phyloP scores from a whole-genome alignment of 805 yeast genomes.

The Spathaspora hagerdaliae region DNA sequence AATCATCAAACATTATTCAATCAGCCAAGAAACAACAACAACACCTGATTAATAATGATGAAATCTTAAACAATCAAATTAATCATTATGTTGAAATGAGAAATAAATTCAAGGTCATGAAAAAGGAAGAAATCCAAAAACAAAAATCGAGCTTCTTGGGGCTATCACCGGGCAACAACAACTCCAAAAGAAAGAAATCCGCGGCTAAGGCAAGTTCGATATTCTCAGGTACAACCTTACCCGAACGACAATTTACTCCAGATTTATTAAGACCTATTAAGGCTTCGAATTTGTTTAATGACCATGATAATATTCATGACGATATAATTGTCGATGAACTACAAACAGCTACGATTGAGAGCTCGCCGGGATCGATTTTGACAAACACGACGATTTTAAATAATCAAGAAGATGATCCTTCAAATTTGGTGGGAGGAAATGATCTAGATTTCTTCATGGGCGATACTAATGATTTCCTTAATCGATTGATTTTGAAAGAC shows the following conservation, averaged over 20 bases:
- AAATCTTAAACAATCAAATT: slow-evolving; percentile 20
- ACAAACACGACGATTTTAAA: neutral
- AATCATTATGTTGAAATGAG: slow-evolving; percentile 17
- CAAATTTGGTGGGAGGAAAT: neutral
- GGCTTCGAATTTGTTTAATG: slow-evolving; percentile 8
- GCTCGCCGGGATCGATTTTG: slow-evolving; percentile 5
- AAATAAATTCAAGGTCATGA: slow-evolving; percentile 12
- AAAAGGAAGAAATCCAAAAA: slow-evolving; percentile 5
- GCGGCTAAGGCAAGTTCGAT: neutral
- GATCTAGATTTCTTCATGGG: slow-evolving; percentile 8
- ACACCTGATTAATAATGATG: slow-evolving; percentile 8
- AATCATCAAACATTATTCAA: slow-evolving; percentile 34
- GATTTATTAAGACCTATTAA: slow-evolving; percentile 11
- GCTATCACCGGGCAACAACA: neutral
- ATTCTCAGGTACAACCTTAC: neutral
- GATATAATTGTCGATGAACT: slow-evolving; percentile 5
- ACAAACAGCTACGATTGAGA: slow-evolving; percentile 8
- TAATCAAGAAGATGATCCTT: neutral
- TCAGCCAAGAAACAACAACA: slow-evolving; percentile 28
- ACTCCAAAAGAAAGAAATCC: neutral
- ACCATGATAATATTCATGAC: neutral
- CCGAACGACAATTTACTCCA: slow-evolving; percentile 6
- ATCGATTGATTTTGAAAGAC: slow-evolving; percentile 5
- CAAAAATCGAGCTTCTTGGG: neutral
- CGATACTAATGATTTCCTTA: slow-evolving; percentile 8